A percentile compares a stretch with the other conserved stretches of the same genome.
These are phyloP conservation scores for Centaurea solstitialis DNA, from an alignment of 129 eudicot species.

Conservation along the genomic window DNA sequence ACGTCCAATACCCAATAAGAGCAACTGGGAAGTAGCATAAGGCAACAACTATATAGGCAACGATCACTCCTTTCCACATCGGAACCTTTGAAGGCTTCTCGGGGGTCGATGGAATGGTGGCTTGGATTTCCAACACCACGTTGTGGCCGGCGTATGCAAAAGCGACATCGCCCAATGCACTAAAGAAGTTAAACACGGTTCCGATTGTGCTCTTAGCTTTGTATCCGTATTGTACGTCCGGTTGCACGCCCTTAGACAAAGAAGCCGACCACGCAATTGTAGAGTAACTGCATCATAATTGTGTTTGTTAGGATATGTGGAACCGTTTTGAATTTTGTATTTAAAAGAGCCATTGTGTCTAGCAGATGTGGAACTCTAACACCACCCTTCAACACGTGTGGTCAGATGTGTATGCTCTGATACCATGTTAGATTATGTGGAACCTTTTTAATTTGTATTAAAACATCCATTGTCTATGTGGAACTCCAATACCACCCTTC, in stretches of 20 bases:
- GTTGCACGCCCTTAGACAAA: conserved; percentile 44
- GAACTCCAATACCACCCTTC: neutral
- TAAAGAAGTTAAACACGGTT: conserved; percentile 53
- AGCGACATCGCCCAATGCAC: conserved; percentile 65
- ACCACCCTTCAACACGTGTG: neutral
- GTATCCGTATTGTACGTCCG: conserved; percentile 41
- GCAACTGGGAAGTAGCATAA: conserved; percentile 69
- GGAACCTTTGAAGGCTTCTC: conserved; percentile 72
- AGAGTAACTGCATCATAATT: conserved; percentile 47
- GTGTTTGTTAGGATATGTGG: neutral
- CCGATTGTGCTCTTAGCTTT: conserved; percentile 38
- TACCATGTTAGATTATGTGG: neutral
- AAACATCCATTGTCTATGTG: neutral
- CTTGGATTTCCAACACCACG: conserved; percentile 69
- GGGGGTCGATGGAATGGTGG: conserved; percentile 68
- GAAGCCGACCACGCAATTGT: conserved; percentile 61
- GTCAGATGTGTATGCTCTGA: neutral
- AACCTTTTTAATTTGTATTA: neutral
- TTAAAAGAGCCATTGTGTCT: neutral
- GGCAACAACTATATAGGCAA: conserved; percentile 64
- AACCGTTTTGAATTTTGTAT: neutral
- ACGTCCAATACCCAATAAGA: conserved; percentile 47
- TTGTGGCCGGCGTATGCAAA: conserved; percentile 75
- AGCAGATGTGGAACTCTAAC: neutral
- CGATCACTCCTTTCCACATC: conserved; percentile 68